Base-by-base conservation (phyloP, 441 rosid genomes). In the Erodium trifolium region DNA sequence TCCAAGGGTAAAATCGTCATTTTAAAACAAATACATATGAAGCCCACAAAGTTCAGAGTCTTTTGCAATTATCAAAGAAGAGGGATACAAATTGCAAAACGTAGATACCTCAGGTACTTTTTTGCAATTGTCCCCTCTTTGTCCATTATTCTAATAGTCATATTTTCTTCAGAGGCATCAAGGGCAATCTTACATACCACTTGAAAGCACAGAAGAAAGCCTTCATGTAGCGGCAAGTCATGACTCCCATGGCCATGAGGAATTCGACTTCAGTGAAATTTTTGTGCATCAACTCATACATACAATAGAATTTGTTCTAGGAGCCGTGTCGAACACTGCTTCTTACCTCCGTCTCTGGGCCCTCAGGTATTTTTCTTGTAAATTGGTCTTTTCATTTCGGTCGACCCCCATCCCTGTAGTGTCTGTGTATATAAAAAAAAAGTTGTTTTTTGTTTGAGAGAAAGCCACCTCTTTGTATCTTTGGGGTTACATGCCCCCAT, bases 311-410 rank as follows among this genome's bases (percentile, higher is more conserved):
- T 94, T 92, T 79, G 97, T 92, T 16, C 96, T 92, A 59, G 97
- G 99, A 73, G 94, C 94, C 53, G 98, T 92, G 65, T 94, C 99
- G n/a, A 94, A 92, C 79, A 94, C 99, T 60, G 99, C 99, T 63
- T 94, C 98, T 2, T 88, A 94, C 79, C 99, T 94, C 67, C 90
- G 99, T 23, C 77, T 88, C 59, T 92, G 99, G 99, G 96, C 99
- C 13, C 92, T 94, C 73, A 94, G 97, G 99, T 94, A 53, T 62
- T 4, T 16, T 67, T 17, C 55, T 29, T 29, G 41, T 29, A 49
- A 49, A 49, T 49, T 49, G 57, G 6, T 49, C 17, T 49, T 49
- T 49, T 49, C 57, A n/a, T 49, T 49, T 13, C 11, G 45, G 57
- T 49, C 18, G 11, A 49, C 1, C 57, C 57, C 17, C 57, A 13